Evolutionary conservation across 75 land plant species (phyloP).

Genomic region (Cunninghamia lanceolata): DNA sequence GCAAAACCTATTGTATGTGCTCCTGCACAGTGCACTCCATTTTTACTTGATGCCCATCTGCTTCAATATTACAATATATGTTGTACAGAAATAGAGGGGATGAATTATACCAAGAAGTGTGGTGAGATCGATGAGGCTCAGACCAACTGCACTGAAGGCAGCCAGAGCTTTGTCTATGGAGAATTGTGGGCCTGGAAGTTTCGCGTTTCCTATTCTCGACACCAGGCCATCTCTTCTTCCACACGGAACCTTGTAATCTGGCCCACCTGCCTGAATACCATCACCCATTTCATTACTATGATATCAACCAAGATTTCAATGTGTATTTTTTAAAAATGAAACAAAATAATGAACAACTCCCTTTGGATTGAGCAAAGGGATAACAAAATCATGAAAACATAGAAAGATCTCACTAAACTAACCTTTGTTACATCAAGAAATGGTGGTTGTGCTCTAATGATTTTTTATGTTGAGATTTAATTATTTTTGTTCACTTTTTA

Average conservation of each 20-base stretch:
- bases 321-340: no score
- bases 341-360: no score
- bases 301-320: not conserved
- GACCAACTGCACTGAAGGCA: slow-evolving; percentile 8
- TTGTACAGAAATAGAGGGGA: not conserved
- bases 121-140: slow-evolving; percentile 15
- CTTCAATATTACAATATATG: not conserved
- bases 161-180: not conserved
- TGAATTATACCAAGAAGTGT: slow-evolving; percentile 18
- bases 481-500: no score
- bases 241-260: not conserved
- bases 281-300: not conserved
- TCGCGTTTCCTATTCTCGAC: slow-evolving; percentile 2
- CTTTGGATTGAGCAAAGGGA: no score
- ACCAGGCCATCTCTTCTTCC: not conserved
- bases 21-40: slow-evolving; percentile 1
- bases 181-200: slow-evolving; percentile 12
- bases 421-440: no score
- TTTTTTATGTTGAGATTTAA: no score
- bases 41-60: not conserved
- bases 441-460: no score
- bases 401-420: no score
- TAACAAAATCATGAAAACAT: no score
- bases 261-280: slow-evolving; percentile 2
- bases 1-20: slow-evolving; percentile 29